Percentiles rank a stretch among this genome's conserved stretches.
These are phyloP conservation scores for Letharia columbiana DNA, from an alignment of 495 filamentous ascomycete genomes.

Conservation along the genomic window DNA sequence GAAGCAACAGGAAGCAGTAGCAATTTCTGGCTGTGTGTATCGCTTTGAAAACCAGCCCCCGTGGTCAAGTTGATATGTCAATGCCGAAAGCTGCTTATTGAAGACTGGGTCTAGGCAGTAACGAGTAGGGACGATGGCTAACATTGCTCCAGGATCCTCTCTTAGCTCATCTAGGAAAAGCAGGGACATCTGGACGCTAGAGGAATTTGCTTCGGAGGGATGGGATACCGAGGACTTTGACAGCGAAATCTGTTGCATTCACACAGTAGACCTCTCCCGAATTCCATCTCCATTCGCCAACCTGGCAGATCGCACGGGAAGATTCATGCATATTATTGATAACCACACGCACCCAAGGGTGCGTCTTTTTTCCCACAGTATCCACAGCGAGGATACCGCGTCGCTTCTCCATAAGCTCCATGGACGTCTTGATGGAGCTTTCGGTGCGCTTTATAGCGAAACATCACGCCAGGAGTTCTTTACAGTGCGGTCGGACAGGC, in stretches of 20 bases:
- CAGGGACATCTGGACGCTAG: not conserved
- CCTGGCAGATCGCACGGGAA: not conserved
- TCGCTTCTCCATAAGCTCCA: no score
- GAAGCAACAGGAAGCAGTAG: not conserved
- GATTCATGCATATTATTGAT: not conserved
- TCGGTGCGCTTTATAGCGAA: not conserved
- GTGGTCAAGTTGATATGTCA: no score
- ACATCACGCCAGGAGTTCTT: not conserved
- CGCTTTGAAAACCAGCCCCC: no score
- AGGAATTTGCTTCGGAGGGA: not conserved
- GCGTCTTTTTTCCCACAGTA: not conserved
- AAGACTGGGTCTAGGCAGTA: no score
- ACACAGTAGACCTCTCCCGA: not conserved
- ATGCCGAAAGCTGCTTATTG: no score
- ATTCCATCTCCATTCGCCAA: not conserved
- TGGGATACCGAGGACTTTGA: not conserved
- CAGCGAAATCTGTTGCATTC: not conserved
- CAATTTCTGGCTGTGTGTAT: not conserved
- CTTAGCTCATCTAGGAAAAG: not conserved
- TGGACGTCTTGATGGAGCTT: not conserved
- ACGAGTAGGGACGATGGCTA: not conserved
- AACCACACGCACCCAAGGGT: not conserved
- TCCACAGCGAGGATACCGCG: not conserved
- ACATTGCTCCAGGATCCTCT: not conserved
- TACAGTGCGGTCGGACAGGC: not conserved